Evolutionary conservation across 352 stramenopile genomes (phyloP).

Genomic region (Globisporangium uncinulatum): DNA sequence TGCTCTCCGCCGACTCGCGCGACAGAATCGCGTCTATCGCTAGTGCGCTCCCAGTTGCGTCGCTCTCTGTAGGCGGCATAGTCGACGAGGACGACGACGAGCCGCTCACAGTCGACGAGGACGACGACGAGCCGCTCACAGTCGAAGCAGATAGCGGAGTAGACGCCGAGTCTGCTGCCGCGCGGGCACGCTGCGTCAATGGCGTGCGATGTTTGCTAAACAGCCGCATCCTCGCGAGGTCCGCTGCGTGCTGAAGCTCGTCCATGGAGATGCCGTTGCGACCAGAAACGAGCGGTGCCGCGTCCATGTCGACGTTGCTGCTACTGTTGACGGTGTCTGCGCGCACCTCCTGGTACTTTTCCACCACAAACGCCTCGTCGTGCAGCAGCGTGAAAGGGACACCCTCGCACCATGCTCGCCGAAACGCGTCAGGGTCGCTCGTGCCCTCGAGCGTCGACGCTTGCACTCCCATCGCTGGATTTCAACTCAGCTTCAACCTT

Average conservation of each 20-base stretch:
- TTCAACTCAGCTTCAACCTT: background rate
- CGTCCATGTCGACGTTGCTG: conserved; percentile 4
- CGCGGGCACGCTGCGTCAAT: background rate
- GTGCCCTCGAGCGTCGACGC: conserved; percentile 8
- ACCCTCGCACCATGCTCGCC: conserved; percentile 39
- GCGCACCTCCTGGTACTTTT: conserved; percentile 54
- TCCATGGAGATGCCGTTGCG: conserved; percentile 45
- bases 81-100: background rate
- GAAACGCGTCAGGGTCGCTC: conserved; percentile 9
- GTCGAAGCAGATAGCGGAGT: background rate
- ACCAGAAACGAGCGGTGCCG: conserved; percentile 23
- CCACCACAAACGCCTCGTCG: conserved; percentile 58
- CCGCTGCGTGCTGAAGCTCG: conserved; percentile 53
- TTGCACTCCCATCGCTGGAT: conserved; percentile 9
- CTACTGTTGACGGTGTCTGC: conserved; percentile 17
- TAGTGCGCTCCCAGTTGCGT: conserved; percentile 26
- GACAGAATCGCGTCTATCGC: conserved; percentile 29
- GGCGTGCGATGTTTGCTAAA: conserved; percentile 22
- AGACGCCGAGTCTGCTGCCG: background rate
- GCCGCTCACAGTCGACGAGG: background rate
- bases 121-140: no score
- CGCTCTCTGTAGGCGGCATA: conserved; percentile 7
- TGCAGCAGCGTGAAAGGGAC: conserved; percentile 66
- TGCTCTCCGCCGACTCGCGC: conserved; percentile 28
- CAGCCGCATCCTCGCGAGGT: conserved; percentile 51